Conservation (phyloP, 1,284 basidiomycete species). For the Fomitopsis schrenkii region DNA sequence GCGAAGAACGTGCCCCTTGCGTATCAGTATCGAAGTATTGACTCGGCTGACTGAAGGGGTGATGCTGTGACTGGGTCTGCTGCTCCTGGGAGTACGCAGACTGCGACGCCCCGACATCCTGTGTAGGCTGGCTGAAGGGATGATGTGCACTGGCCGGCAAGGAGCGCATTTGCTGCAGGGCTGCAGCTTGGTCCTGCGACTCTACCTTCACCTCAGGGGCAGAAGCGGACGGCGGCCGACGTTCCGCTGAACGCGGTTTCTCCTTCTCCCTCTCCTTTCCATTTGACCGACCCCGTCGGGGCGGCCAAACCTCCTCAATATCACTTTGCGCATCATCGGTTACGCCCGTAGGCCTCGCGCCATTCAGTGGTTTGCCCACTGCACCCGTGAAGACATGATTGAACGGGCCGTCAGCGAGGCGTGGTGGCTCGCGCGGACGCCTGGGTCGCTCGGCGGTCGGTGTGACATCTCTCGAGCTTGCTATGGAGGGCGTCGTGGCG, state of each 20-base stretch:
- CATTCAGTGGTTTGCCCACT: conserved; percentile 10
- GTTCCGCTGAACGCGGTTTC: background rate
- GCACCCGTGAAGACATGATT: conserved; percentile 21
- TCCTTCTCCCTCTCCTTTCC: conserved; percentile 10
- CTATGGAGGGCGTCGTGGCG: background rate
- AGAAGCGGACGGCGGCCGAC: background rate
- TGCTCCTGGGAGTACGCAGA: background rate
- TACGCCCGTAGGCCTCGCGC: conserved; percentile 8
- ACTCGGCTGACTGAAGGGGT: conserved; percentile 18
- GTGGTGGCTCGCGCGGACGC: conserved; percentile 13
- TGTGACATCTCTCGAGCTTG: background rate
- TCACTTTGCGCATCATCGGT: conserved; percentile 2
- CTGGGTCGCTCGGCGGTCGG: background rate
- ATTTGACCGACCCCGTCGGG: conserved; percentile 10
- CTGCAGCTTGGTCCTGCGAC: background rate
- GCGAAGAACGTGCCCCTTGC: too few species aligned
- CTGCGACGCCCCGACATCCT: background rate
- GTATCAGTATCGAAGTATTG: conserved; percentile 3
- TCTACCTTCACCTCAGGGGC: background rate
- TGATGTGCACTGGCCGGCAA: conserved; percentile 2
- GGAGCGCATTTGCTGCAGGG: background rate
- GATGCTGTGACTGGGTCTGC: conserved; percentile 7
- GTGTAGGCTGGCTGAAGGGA: conserved; percentile 12
- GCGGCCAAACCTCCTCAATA: conserved; percentile 7
- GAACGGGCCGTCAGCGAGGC: conserved; percentile 21